Percentiles rank a stretch among this genome's conserved stretches.
phyloP scores from a whole-genome alignment of 164 flowering plant genomes.

The Vitis vinifera region DNA sequence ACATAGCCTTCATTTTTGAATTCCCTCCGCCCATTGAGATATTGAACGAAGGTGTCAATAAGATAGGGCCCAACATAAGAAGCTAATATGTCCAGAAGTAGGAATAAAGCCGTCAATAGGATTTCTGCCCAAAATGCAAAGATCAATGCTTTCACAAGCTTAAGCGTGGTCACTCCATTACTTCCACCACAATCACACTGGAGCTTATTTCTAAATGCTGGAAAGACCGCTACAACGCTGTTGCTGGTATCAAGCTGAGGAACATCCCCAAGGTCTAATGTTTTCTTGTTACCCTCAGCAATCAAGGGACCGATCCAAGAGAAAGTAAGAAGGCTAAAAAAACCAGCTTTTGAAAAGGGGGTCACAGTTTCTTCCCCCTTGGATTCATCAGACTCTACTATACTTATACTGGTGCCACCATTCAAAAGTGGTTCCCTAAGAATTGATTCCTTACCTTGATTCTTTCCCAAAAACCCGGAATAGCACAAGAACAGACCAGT shows the following conservation, averaged over 20 bases:
- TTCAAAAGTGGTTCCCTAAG: slow-evolving; percentile 64
- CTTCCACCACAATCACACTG: slow-evolving; percentile 27
- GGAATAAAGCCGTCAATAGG: slow-evolving; percentile 36
- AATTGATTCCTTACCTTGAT: slow-evolving; percentile 19
- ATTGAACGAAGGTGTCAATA: slow-evolving; percentile 66
- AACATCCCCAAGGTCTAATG: slow-evolving; percentile 65
- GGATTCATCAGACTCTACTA: slow-evolving; percentile 20
- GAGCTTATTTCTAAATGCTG: slow-evolving; percentile 41
- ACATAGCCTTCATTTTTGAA: slow-evolving; percentile 49
- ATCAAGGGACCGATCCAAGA: slow-evolving; percentile 64
- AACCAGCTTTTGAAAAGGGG: slow-evolving; percentile 49
- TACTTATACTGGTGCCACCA: slow-evolving; percentile 18
- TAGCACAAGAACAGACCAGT: slow-evolving; percentile 47
- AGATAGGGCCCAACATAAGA: slow-evolving; percentile 79
- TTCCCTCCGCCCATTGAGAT: slow-evolving; percentile 44
- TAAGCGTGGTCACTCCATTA: slow-evolving; percentile 34
- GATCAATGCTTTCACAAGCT: slow-evolving; percentile 50
- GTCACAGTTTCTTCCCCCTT: slow-evolving; percentile 37
- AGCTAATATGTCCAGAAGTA: slow-evolving; percentile 40
- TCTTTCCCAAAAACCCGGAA: slow-evolving; percentile 44
- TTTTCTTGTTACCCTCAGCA: slow-evolving; percentile 51
- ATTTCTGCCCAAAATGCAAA: slow-evolving; percentile 42
- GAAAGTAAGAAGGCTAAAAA: slow-evolving; percentile 52
- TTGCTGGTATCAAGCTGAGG: slow-evolving; percentile 54
- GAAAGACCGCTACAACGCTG: slow-evolving; percentile 42